These are phyloP conservation scores for Pichia phayaonensis DNA, from an alignment of 805 yeast species.

Conservation along the genomic window DNA sequence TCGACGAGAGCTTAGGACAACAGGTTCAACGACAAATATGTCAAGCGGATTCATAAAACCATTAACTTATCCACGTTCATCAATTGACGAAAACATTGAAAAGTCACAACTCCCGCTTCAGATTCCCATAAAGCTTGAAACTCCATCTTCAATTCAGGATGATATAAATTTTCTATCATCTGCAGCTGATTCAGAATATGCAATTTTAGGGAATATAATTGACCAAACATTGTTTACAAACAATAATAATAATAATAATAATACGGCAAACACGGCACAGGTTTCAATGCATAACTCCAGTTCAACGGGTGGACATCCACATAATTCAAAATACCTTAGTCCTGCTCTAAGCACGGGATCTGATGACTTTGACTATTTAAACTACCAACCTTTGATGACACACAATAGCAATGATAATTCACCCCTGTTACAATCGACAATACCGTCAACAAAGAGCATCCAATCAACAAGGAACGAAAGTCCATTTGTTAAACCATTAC, in stretches of 20 bases:
- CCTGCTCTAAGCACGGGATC: conserved; percentile 32
- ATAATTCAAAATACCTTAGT: conserved; percentile 15
- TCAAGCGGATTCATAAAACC: conserved; percentile 3
- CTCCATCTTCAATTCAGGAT: neutral
- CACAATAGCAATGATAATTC: conserved; percentile 1
- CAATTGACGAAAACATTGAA: neutral
- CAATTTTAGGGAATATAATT: conserved; percentile 58
- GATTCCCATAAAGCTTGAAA: neutral
- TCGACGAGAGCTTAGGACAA: conserved; percentile 24
- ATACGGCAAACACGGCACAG: neutral
- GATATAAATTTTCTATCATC: conserved; percentile 47
- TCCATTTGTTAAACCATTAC: conserved; percentile 7
- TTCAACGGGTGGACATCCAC: neutral
- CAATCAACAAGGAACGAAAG: neutral
- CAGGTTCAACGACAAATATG: neutral
- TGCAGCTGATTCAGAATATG: conserved; percentile 69
- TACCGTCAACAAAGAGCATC: neutral
- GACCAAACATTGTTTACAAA: conserved; percentile 20
- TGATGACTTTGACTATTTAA: conserved; percentile 22
- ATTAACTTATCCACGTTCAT: neutral
- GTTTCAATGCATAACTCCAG: neutral
- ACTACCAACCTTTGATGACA: conserved; percentile 21
- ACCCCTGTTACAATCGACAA: neutral
- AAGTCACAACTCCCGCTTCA: neutral
- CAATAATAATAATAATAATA: conserved; percentile 1